Conservation (phyloP, 2,329 filamentous ascomycete species). For the Metarhizium album region DNA sequence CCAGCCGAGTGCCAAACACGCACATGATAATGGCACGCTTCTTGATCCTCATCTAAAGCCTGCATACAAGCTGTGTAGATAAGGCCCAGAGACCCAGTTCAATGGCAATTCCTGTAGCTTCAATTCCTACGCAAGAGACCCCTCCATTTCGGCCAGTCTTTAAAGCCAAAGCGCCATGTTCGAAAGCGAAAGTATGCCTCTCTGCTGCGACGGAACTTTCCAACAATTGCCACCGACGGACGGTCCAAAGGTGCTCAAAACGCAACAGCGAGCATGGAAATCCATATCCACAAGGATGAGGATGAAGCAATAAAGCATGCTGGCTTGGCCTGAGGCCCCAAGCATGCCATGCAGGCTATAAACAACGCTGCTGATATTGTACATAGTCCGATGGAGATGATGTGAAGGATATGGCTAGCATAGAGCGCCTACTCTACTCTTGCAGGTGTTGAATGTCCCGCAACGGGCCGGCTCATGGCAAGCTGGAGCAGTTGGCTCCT, state of each 20-base stretch:
- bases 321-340: slow-evolving; percentile 4
- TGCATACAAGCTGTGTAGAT: slow-evolving; percentile 5
- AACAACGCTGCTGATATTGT: slow-evolving; percentile 5
- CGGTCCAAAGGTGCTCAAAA: neutral
- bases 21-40: slow-evolving; percentile 4
- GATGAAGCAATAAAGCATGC: slow-evolving; percentile 1
- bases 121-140: slow-evolving; percentile 4
- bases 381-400: slow-evolving; percentile 5
- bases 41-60: slow-evolving; percentile 3
- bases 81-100: slow-evolving; percentile 6
- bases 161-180: neutral
- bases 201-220: neutral
- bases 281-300: slow-evolving; percentile 3
- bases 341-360: slow-evolving; percentile 5
- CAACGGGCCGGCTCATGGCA: too few relatives aligned
- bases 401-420: slow-evolving; percentile 3
- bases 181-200: neutral
- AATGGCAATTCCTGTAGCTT: slow-evolving; percentile 3
- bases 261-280: slow-evolving; percentile 1
- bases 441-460: too few relatives aligned
- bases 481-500: too few relatives aligned
- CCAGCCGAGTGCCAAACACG: slow-evolving; percentile 6
- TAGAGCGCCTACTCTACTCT: slow-evolving; percentile 5
- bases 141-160: neutral
- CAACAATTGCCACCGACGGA: slow-evolving; percentile 1